Conservation (phyloP, 345 rosid genomes). For the Laguncularia racemosa region DNA sequence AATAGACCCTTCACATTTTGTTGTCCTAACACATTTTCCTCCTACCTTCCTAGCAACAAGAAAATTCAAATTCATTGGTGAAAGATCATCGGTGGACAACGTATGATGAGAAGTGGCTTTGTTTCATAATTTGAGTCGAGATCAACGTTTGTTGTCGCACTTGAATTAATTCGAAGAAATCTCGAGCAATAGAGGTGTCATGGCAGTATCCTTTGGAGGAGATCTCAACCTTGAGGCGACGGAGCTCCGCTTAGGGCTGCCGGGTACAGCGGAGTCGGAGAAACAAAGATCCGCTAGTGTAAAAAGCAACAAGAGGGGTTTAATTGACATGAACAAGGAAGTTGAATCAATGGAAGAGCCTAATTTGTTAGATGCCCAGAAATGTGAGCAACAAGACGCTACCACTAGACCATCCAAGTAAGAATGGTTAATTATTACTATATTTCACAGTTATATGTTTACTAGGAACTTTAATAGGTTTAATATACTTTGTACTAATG, state of each 20-base stretch:
- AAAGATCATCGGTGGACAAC: too few species aligned
- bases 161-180: too few species aligned
- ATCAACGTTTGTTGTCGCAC: too few species aligned
- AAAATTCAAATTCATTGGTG: too few species aligned
- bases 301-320: conserved; percentile 44
- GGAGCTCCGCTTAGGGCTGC: conserved; percentile 82
- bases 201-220: neutral
- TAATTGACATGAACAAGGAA: conserved; percentile 10
- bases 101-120: too few species aligned
- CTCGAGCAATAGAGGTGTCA: conserved; percentile 1
- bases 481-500: neutral
- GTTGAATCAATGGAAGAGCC: conserved; percentile 2
- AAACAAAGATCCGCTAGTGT: conserved; percentile 8
- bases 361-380: conserved; percentile 8
- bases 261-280: conserved; percentile 48
- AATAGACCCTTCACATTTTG: too few species aligned
- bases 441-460: neutral
- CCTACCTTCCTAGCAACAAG: too few species aligned
- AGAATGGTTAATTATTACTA: conserved; percentile 6
- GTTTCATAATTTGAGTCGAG: too few species aligned
- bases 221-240: conserved; percentile 79
- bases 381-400: conserved; percentile 16
- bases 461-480: neutral
- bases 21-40: too few species aligned
- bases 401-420: conserved; percentile 58